Percentiles rank a stretch among this genome's conserved stretches.
Conservation (phyloP, 1,139 yeast genomes). For the Geotrichum fermentans region DNA sequence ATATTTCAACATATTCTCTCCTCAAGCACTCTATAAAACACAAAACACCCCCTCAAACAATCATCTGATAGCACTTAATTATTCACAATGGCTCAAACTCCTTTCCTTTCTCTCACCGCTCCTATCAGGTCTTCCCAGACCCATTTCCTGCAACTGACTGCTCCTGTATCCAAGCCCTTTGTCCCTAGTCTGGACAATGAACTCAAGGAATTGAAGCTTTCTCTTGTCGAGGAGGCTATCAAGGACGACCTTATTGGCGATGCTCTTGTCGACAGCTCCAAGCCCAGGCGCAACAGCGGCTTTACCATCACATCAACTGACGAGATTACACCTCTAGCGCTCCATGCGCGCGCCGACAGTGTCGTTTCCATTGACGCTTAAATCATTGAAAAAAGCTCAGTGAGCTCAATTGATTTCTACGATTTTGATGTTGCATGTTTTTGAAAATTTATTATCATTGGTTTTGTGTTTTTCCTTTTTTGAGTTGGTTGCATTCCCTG, state of each 20-base stretch:
- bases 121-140: background rate
- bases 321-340: background rate
- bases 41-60: no score
- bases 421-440: no score
- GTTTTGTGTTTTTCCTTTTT: no score
- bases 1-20: no score
- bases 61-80: no score
- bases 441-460: no score
- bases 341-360: background rate
- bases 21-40: no score
- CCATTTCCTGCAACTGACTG: constrained; percentile 24
- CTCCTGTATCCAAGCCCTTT: constrained; percentile 25
- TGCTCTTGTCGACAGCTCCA: background rate
- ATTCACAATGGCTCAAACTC: constrained; percentile 2
- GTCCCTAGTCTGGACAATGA: constrained; percentile 14
- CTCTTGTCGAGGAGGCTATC: background rate
- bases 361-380: background rate
- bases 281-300: background rate
- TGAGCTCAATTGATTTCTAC: no score
- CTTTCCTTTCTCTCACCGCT: background rate
- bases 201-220: background rate
- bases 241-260: constrained; percentile 6
- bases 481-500: no score
- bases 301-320: background rate
- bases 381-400: background rate